Base-by-base conservation (phyloP, 805 yeast genomes). In the Jamesozyma jinghongensis region DNA sequence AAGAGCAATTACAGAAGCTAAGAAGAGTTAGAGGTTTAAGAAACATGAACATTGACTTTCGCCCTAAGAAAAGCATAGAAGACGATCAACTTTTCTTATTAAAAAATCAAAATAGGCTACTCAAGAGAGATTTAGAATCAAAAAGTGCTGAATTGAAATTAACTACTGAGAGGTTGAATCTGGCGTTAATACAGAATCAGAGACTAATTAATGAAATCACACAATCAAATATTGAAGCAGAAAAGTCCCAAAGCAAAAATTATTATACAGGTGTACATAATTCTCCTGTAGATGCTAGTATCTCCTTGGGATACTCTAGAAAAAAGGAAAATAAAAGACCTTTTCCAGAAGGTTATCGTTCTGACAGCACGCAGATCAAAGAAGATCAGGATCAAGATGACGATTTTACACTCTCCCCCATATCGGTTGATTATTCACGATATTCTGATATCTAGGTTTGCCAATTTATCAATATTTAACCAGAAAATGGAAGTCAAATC, bases 351-450 rank as follows among this genome's bases (percentile, higher is more conserved):
- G 26, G 10, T 22, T 22, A 7, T 7, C 10, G 10, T 22, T 7
- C 26, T 22, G 10, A 22, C 26, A 22, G 10, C 26, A 10, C 26
- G n/a, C n/a, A n/a, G n/a, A n/a, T n/a, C n/a, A n/a, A n/a, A n/a
- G n/a, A n/a, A n/a, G n/a, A n/a, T 22, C 14, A 25, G 26, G 11
- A 34, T 34, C 8, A 17, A 5, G 19, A 36, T 18, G 18, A 19
- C 10, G 7, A 12, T 2, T 25, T 26, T 25, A 38, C 16, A 28
- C 45, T 58, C 26, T 58, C 63, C 4, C 63, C 63, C 19, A 52
- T 58, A 12, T 44, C 57, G 32, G 48, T 58, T n/a, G 63, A 58
- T 42, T 54, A 51, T 36, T 52, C 61, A 8, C 49, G 50, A 37
- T 58, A 58, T 36, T 51, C 42, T 27, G 32, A 25, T 22, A n/a